Base-by-base conservation (phyloP, 2,329 filamentous ascomycete genomes). In the Escovopsis weberi region DNA sequence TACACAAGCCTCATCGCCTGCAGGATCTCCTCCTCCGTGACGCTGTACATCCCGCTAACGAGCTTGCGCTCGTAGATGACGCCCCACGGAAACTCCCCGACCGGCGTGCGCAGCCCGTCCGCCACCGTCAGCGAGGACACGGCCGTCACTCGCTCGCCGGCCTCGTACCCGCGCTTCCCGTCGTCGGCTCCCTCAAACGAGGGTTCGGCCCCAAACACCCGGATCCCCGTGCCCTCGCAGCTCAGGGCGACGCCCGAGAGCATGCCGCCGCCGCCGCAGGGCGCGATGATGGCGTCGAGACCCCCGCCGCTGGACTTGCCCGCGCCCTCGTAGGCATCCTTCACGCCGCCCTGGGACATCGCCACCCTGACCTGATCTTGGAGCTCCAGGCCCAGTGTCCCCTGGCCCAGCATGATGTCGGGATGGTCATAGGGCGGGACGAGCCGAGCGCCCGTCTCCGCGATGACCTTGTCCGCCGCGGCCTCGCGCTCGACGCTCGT, bases 341-440 rank as follows among this genome's bases (percentile, higher is more conserved):
- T 44, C 2, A 37, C 39, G 5, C 49, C 53, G 28, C 47, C 49
- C 1, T 51, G 51, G 6, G 55, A 57, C 36, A 80, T 65, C 47
- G 80, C 53, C 37, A 70, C 67, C 4, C 57, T 60, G 2, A 80
- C 83, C 57, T 96, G 88, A 46, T 73, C 66, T 57, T 87, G 80
- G 32, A 95, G 61, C 61, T 98, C 91, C 5, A 95, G 60, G 0
- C 79, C 88, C 47, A 85, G 69, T 0, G 89, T 96, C n/a, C 89
- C 91, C 65, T 95, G 88, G 0, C 91, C 89, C 1, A 94, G 74
- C 43, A 96, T 82, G 50, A 95, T 87, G 59, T 95, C 78, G 3
- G 84, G 82, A 62, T 96, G 85, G 59, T 96, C 85, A 58, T 95
- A 95, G 0, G 91, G 88, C 42, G 88, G 88, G 4, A 98, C 74